A percentile compares a stretch with the other conserved stretches of the same genome.
Conservation (phyloP, 768 basidiomycete species). For the Termitomyces sp. region DNA sequence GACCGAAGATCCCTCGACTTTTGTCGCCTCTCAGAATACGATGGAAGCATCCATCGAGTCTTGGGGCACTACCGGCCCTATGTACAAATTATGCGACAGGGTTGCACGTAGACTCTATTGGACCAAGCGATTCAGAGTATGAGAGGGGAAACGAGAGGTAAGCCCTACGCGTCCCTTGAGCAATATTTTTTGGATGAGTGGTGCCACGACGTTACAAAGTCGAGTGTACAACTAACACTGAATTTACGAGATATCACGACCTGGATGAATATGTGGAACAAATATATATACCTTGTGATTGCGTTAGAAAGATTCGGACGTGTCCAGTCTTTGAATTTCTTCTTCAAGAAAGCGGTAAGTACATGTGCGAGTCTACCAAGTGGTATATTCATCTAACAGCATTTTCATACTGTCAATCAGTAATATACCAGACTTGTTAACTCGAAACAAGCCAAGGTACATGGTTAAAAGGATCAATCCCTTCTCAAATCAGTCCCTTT, state of each 20-base stretch:
- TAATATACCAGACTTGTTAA: neutral
- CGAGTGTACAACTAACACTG: conserved; percentile 21
- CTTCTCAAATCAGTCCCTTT: neutral
- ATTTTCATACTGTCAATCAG: neutral
- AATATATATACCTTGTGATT: no score
- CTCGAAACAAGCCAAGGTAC: neutral
- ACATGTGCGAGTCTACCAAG: neutral
- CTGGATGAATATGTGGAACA: neutral
- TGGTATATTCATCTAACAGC: neutral
- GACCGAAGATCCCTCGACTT: no score
- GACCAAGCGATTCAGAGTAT: no score
- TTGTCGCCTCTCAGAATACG: no score
- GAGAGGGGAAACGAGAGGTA: no score
- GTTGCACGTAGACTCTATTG: no score
- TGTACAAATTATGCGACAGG: no score
- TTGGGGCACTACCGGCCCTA: no score
- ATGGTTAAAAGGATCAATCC: neutral
- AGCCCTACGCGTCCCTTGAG: no score
- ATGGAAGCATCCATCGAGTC: no score
- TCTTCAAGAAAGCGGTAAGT: neutral
- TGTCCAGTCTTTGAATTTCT: neutral
- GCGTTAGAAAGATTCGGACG: neutral
- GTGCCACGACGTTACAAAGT: no score
- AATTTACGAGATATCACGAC: neutral
- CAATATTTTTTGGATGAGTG: no score